Percentiles rank a stretch among this genome's conserved stretches.
Evolutionary conservation across 2,329 filamentous ascomycete genomes (phyloP).

Genomic region (Talaromyces sp.): DNA sequence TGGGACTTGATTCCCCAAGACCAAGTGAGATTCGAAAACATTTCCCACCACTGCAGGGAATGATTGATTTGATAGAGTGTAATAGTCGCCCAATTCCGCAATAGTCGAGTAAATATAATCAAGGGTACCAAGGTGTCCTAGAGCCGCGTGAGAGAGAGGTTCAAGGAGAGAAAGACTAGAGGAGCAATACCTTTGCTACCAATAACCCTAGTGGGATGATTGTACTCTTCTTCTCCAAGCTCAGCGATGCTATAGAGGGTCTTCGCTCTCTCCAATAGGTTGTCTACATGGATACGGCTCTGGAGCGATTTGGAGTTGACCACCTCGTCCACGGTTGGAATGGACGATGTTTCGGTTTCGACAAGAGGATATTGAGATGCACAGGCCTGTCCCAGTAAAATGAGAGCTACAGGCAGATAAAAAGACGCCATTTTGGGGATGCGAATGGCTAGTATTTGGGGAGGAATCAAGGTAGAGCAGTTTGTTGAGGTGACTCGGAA

Average conservation of each 20-base stretch:
- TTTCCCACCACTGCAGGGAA: conserved; percentile 59
- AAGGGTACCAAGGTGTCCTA: conserved; percentile 61
- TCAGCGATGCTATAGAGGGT: conserved; percentile 61
- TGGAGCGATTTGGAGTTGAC: conserved; percentile 44
- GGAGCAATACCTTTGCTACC: conserved; percentile 54
- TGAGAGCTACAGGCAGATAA: conserved; percentile 5
- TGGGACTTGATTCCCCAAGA: conserved; percentile 51
- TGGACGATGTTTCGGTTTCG: neutral
- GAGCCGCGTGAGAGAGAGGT: conserved; percentile 26
- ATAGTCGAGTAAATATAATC: conserved; percentile 58
- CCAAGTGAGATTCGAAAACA: conserved; percentile 55
- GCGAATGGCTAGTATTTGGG: neutral
- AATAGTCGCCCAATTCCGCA: conserved; percentile 32
- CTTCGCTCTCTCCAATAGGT: conserved; percentile 57
- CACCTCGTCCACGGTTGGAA: conserved; percentile 24
- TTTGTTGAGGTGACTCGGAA: neutral
- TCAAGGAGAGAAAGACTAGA: conserved; percentile 14
- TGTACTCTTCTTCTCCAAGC: conserved; percentile 55
- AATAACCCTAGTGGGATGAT: conserved; percentile 67
- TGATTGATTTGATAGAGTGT: conserved; percentile 47
- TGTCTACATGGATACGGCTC: conserved; percentile 50
- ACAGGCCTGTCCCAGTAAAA: conserved; percentile 12
- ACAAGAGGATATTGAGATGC: conserved; percentile 19
- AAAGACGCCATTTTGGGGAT: neutral
- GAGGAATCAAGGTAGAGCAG: neutral